These are phyloP conservation scores for Metarhizium rileyi DNA, from an alignment of 2,329 filamentous ascomycete species.

Conservation along the genomic window DNA sequence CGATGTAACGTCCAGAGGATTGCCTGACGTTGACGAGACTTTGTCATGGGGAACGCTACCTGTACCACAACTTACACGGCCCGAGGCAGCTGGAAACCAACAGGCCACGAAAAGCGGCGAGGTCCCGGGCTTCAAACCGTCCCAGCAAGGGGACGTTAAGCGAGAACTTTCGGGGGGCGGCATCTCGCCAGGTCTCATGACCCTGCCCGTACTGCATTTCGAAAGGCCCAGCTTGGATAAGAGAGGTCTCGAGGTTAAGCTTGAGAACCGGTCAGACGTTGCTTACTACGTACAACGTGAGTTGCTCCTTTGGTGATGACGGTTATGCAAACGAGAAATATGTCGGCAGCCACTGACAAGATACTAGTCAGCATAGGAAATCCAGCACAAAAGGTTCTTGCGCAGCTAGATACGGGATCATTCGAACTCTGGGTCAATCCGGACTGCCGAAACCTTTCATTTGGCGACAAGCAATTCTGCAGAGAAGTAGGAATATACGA, in stretches of 20 bases:
- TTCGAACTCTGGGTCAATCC: slow-evolving; percentile 57
- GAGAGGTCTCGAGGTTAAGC: slow-evolving; percentile 32
- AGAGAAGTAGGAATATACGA: slow-evolving; percentile 35
- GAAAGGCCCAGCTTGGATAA: slow-evolving; percentile 24
- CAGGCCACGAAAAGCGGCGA: not conserved
- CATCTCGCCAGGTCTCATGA: slow-evolving; percentile 13
- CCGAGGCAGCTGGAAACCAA: not conserved
- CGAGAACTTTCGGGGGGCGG: slow-evolving; percentile 3
- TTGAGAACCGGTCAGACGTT: slow-evolving; percentile 42
- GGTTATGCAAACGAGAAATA: not conserved
- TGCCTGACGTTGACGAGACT: not conserved
- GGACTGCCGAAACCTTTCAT: slow-evolving; percentile 37
- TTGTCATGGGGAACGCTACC: slow-evolving; percentile 8
- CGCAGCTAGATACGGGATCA: slow-evolving; percentile 50
- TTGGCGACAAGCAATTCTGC: slow-evolving; percentile 35
- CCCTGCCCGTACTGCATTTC: slow-evolving; percentile 21
- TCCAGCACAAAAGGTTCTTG: slow-evolving; percentile 41
- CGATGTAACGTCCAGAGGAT: not conserved
- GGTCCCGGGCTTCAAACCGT: not conserved
- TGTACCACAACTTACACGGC: slow-evolving; percentile 2
- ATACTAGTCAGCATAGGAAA: slow-evolving; percentile 37
- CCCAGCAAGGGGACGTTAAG: not conserved
- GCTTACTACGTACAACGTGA: slow-evolving; percentile 42
- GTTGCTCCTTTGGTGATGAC: slow-evolving; percentile 5
- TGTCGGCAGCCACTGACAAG: not conserved